phyloP scores from a whole-genome alignment of 139 green algal species.

The Edaphochlamys debaryana region DNA sequence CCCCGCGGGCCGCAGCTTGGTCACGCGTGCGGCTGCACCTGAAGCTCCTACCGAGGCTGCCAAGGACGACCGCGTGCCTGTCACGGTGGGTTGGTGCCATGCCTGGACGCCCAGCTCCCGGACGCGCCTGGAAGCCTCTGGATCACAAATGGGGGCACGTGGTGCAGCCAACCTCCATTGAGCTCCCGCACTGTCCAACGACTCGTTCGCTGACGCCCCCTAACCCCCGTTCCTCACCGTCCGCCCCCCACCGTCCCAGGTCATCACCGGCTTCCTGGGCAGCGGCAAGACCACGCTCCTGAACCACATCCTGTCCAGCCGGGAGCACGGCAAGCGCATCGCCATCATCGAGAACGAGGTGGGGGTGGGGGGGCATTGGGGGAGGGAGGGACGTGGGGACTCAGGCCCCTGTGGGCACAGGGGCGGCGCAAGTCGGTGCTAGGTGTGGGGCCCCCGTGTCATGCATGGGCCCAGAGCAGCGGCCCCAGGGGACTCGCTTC shows the following conservation, averaged over 20 bases:
- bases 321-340: constrained; percentile 88
- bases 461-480: no score
- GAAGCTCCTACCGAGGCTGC: background rate
- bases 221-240: background rate
- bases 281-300: constrained; percentile 91
- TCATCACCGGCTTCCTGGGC: constrained; percentile 97
- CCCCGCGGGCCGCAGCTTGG: no score
- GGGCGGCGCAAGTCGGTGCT: background rate
- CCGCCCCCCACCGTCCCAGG: constrained; percentile 49
- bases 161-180: background rate
- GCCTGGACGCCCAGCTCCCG: background rate
- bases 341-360: constrained; percentile 82
- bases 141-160: background rate
- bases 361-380: background rate
- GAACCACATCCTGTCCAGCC: constrained; percentile 88
- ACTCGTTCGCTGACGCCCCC: background rate
- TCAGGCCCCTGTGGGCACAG: background rate
- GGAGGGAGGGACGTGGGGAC: background rate
- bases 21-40: background rate
- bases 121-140: background rate
- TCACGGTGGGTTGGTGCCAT: constrained; percentile 36
- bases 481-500: background rate
- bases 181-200: no score
- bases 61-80: constrained; percentile 44
- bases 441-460: no score